Conservation (phyloP, 495 filamentous ascomycete species). For the Apiosordaria backusii region DNA sequence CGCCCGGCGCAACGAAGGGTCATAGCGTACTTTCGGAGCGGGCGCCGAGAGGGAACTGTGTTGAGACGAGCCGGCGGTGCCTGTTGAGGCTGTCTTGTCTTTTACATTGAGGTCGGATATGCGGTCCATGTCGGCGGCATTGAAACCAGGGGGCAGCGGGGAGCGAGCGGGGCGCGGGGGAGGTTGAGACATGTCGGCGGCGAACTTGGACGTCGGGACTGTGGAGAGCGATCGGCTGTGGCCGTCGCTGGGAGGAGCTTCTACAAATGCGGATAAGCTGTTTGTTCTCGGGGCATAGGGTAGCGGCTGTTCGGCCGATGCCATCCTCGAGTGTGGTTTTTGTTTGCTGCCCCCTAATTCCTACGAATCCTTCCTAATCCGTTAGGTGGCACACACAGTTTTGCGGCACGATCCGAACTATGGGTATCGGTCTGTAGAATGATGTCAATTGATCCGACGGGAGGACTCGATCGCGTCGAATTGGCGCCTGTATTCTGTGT, state of each 20-base stretch:
- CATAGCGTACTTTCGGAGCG: conserved; percentile 36
- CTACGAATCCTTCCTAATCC: background rate
- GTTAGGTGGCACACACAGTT: background rate
- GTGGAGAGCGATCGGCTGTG: conserved; percentile 57
- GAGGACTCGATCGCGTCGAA: background rate
- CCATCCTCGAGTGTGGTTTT: background rate
- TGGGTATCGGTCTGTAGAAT: background rate
- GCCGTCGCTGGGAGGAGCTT: conserved; percentile 19
- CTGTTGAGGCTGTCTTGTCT: conserved; percentile 52
- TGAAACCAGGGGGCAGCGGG: conserved; percentile 41
- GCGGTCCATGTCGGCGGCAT: conserved; percentile 42
- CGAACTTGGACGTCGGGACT: conserved; percentile 54
- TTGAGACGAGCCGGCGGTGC: conserved; percentile 49
- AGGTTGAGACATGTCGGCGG: conserved; percentile 48
- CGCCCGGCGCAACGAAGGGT: conserved; percentile 38
- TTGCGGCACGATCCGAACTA: conserved; percentile 4
- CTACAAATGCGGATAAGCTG: conserved; percentile 15
- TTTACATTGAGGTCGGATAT: conserved; percentile 53
- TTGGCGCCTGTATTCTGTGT: background rate
- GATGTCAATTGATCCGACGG: background rate
- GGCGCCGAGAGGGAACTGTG: conserved; percentile 50
- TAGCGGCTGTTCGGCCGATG: conserved; percentile 13
- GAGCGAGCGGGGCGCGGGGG: conserved; percentile 48
- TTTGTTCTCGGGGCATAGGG: conserved; percentile 15
- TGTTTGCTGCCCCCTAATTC: background rate